Percentiles rank a stretch among this genome's conserved stretches.
Conservation (phyloP, 2,329 filamentous ascomycete species). For the Helminthosporium solani region DNA sequence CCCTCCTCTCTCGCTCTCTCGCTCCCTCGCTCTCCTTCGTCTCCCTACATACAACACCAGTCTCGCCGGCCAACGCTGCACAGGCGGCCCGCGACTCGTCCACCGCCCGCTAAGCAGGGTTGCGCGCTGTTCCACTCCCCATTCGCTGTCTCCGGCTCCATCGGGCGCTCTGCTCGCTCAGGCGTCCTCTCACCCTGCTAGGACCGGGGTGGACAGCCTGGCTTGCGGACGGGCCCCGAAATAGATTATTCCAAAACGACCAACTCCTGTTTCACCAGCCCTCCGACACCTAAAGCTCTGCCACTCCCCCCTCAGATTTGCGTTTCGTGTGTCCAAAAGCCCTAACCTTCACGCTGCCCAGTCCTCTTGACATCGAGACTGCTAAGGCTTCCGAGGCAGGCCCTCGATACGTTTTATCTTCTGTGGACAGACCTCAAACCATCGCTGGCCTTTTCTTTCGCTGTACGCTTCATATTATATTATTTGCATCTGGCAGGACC, state of each 20-base stretch:
- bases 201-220: constrained; percentile 21
- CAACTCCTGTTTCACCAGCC: constrained; percentile 44
- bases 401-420: constrained; percentile 43
- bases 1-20: too few species aligned
- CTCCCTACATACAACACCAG: too few species aligned
- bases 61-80: background rate
- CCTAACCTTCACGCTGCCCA: constrained; percentile 32
- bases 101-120: constrained; percentile 9
- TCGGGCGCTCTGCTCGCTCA: constrained; percentile 14
- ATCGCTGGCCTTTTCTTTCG: constrained; percentile 38
- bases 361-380: constrained; percentile 39
- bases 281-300: constrained; percentile 44
- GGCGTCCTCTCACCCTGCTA: constrained; percentile 20
- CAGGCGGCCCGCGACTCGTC: constrained; percentile 8
- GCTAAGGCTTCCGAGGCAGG: constrained; percentile 39
- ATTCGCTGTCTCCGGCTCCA: constrained; percentile 13
- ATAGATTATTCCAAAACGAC: constrained; percentile 42
- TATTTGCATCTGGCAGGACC: constrained; percentile 43
- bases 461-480: constrained; percentile 40
- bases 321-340: constrained; percentile 42
- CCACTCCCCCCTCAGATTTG: constrained; percentile 41
- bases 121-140: constrained; percentile 23
- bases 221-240: constrained; percentile 27
- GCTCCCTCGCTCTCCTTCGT: too few species aligned
- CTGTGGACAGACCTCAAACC: constrained; percentile 41